Evolutionary conservation across 108 stramenopile species (phyloP), one percentile per base, ranked within the genome.

Genomic region (Ochromonas danica): DNA sequence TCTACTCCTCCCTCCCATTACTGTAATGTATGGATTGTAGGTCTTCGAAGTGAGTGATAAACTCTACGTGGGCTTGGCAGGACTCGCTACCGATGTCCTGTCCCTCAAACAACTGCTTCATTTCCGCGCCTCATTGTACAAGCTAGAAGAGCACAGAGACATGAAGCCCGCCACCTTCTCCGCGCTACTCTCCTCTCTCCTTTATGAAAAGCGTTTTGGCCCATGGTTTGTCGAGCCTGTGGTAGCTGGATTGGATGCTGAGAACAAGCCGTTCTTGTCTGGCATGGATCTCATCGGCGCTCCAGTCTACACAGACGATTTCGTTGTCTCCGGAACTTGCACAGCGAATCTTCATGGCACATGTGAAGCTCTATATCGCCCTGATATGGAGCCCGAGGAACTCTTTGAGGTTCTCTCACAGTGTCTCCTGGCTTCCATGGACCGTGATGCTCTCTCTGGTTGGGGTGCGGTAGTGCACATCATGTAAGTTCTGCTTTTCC

Each of bases 391-490:
- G 62, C 90, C 94, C 62, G 97, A 99, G 78, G 90, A 92, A 79
- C 87, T 99, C 62, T 98, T 99, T 85, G 98, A 99, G 84, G 95
- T 95, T 0, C 82, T 99, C 77, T 90, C 93, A 0, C 98, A 99
- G 85, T 91, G 93, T n/a, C 82, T 99, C 71, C 86, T 98, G 81
- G 90, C 96, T 25, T 88, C 92, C 77, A 95, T 98, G 67, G 98
- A 99, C 83, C 80, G 98, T 60, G 98, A 99, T 87, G 93, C 97
- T 0, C 79, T 97, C 60, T 93, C 93, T 78, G 97, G 98, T 43
- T 98, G 97, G 98, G 98, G 98, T n/a, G 98, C 94, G 27, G 91
- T 96, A 38, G 98, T 99, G 28, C 97, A 98, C 85, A 95, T 99
- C 71, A 94, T 99, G 72, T 75, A 60, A 75, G 36, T 75, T 28